These are phyloP conservation scores for Kazachstania psychrophila DNA, from an alignment of 805 yeast genomes.

Conservation along the genomic window DNA sequence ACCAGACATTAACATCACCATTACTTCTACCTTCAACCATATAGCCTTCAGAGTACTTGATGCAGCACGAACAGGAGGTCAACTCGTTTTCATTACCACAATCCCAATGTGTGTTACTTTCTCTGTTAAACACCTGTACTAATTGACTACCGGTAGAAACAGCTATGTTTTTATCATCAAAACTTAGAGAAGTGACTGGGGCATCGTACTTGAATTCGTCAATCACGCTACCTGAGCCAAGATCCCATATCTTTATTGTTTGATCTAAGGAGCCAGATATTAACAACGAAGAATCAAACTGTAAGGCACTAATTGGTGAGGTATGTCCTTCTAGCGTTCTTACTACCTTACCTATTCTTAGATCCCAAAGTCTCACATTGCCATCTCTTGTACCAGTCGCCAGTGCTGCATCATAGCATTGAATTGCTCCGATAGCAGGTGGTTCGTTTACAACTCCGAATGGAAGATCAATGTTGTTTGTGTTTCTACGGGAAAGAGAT, in stretches of 20 bases:
- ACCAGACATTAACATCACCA: constrained; percentile 61
- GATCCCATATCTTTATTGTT: constrained; percentile 61
- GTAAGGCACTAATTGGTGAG: constrained; percentile 55
- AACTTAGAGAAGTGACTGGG: constrained; percentile 46
- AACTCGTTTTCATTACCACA: constrained; percentile 40
- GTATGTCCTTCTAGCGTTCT: constrained; percentile 57
- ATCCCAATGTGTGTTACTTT: constrained; percentile 43
- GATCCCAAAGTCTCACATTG: constrained; percentile 64
- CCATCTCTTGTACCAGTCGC: constrained; percentile 77
- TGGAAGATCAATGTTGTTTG: constrained; percentile 6
- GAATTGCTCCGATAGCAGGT: constrained; percentile 55
- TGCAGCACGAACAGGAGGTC: constrained; percentile 57
- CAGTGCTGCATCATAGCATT: constrained; percentile 63
- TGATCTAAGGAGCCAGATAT: constrained; percentile 57
- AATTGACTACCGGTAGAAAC: constrained; percentile 38
- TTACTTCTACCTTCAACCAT: constrained; percentile 52
- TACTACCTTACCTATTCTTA: constrained; percentile 59
- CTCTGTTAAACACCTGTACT: constrained; percentile 49
- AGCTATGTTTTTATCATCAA: constrained; percentile 51
- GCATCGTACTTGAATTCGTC: constrained; percentile 53
- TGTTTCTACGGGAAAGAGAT: constrained; percentile 14
- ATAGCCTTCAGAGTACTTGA: constrained; percentile 55
- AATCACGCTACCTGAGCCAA: constrained; percentile 52
- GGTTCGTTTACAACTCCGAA: constrained; percentile 3
- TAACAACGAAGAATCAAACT: constrained; percentile 53